Conservation (phyloP, 495 filamentous ascomycete genomes). For the Lasiosphaeriaceae sp. region DNA sequence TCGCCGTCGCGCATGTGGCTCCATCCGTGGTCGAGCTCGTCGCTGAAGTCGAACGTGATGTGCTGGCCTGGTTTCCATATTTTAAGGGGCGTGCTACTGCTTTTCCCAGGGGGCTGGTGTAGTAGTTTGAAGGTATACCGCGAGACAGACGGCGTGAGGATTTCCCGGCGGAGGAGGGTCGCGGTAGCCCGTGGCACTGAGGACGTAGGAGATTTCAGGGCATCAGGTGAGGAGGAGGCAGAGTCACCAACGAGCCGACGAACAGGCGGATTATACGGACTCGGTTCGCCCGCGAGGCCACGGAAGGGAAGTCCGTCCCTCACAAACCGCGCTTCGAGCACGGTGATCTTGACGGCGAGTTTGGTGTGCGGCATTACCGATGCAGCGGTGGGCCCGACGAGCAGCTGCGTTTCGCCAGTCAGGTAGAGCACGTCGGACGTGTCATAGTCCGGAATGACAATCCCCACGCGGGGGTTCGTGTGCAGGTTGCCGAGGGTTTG, state of each 20-base stretch:
- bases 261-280: slow-evolving; percentile 62
- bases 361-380: slow-evolving; percentile 62
- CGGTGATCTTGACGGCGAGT: slow-evolving; percentile 62
- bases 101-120: slow-evolving; percentile 14
- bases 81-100: neutral
- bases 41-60: slow-evolving; percentile 65
- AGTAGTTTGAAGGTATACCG: slow-evolving; percentile 63
- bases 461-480: slow-evolving; percentile 57
- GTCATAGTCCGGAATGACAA: slow-evolving; percentile 67
- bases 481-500: slow-evolving; percentile 74
- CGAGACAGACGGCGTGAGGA: slow-evolving; percentile 60
- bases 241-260: slow-evolving; percentile 29
- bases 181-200: slow-evolving; percentile 11
- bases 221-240: neutral
- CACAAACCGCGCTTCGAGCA: slow-evolving; percentile 59
- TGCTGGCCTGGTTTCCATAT: slow-evolving; percentile 68
- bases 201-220: neutral
- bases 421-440: slow-evolving; percentile 65
- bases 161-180: slow-evolving; percentile 48
- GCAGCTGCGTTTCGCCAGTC: slow-evolving; percentile 61
- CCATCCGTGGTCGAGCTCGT: slow-evolving; percentile 66
- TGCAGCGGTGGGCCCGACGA: slow-evolving; percentile 57
- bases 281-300: slow-evolving; percentile 51
- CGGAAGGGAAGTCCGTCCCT: slow-evolving; percentile 61
- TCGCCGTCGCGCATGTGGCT: slow-evolving; percentile 79